Evolutionary conservation across 805 yeast genomes (phyloP), one percentile per base, ranked within the genome.

Genomic region (Suhomyces xylopsoci): DNA sequence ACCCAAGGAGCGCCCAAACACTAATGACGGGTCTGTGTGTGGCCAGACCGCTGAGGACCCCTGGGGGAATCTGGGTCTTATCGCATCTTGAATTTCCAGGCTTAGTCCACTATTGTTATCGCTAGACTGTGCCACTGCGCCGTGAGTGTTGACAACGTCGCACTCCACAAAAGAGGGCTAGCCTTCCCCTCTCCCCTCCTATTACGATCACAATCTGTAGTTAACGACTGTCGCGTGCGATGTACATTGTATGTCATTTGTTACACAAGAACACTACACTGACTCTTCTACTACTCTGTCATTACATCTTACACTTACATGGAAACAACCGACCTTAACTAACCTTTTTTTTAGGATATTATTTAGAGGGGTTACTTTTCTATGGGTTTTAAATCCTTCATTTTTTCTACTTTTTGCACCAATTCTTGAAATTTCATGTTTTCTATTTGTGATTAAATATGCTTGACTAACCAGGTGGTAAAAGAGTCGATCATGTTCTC

Each of bases 401-500:
- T n/a, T n/a, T n/a, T 32, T 32, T 7, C 36, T n/a, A 32, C 17
- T n/a, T 32, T 32, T 32, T 32, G 17, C 17, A 32, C 36, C 36
- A 32, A n/a, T 32, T 32, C 36, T 6, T 12, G 32, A 28, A 12
- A 28, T 10, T 12, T 26, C 6, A 28, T 12, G 9, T 26, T 26
- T 2, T n/a, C 17, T 12, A 30, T 26, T 26, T 26, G 28, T 26
- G 28, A 26, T 10, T 5, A 38, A 38, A 38, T 9, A 38, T 38
- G 20, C 42, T 38, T 38, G n/a, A 57, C 60, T 48, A 74, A 61
- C 75, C 77, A 74, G 6, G 58, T 50, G 36, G 66, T 59, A 53
- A 70, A 71, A 3, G 54, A 56, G 19, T 65, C 67, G 30, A 71
- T 52, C 78, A 74, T 73, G 49, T 65, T 67, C 1, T 57, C 59